Base-by-base conservation (phyloP, 2,329 filamentous ascomycete species). In the Paecilomyces sp. region DNA sequence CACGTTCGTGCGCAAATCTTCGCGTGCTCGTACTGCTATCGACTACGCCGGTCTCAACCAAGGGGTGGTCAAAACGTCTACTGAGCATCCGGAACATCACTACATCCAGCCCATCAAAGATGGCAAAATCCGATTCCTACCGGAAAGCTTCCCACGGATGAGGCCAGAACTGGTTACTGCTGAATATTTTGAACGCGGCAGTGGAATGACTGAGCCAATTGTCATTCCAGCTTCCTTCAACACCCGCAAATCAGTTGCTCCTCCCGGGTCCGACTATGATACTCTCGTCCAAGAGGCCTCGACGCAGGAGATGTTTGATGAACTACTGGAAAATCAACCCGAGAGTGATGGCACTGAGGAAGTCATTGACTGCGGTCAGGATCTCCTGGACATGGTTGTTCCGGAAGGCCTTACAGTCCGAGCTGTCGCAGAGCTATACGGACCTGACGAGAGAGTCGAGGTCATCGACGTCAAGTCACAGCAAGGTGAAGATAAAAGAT, bases 381-480 rank as follows among this genome's bases (percentile, higher is more conserved):
- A 89, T 69, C 79, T 80, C 60, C 74, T 89, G 25, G 86, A 85
- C 64, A 88, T 89, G 86, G 83, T 88, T 28, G 87, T 89, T 63
- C 86, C 86, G 2, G 75, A 83, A 63, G 82, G 82, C 33, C 75
- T 89, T 53, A 88, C 85, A 1, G 85, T 89, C 31, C 81, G 84
- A 31, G 78, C 82, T 57, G 85, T 88, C 24, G 82, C 83, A 52
- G 83, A 88, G 63, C 76, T 88, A 30, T 86, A 87, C 63, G 86
- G 86, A 0, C 80, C 80, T 3, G 83, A 86, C 53, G 84, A 86
- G 67, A 79, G 80, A 53, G 79, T 88, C 7, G 85, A 87, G 60
- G 86, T 89, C 33, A 88, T 89, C 58, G 85, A 89, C 69, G 86
- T 89, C 61, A 88, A 88, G 67, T 85, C 85, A 8, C 86, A 89